Evolutionary conservation across 331 rosid genomes (phyloP).

Genomic region (Acacia concinna): DNA sequence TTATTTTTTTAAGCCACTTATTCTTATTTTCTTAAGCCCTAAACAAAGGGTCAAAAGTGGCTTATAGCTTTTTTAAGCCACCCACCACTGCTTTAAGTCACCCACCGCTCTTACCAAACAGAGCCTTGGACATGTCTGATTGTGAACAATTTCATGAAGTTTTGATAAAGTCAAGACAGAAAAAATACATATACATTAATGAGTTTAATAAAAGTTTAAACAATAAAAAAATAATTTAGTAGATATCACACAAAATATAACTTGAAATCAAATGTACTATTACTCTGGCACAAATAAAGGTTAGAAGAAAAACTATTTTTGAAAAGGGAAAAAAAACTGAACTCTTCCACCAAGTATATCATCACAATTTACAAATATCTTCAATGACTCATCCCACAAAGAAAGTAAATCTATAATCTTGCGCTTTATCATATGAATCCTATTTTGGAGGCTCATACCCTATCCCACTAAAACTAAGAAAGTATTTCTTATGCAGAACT

Average conservation of each 20-base stretch:
- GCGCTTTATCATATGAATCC: background rate
- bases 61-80: too few species aligned
- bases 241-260: constrained; percentile 7
- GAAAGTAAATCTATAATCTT: background rate
- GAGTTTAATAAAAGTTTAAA: background rate
- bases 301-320: background rate
- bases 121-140: background rate
- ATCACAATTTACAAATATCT: background rate
- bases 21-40: too few species aligned
- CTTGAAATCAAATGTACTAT: background rate
- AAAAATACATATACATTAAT: background rate
- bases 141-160: background rate
- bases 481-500: background rate
- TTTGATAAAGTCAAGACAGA: background rate
- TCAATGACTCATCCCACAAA: background rate
- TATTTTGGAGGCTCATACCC: background rate
- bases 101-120: too few species aligned
- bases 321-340: background rate
- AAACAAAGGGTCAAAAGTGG: too few species aligned
- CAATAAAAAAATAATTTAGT: background rate
- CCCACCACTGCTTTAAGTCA: too few species aligned
- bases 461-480: background rate
- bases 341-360: background rate
- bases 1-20: too few species aligned
- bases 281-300: background rate